A percentile compares a stretch with the other conserved stretches of the same genome.
Evolutionary conservation across 129 eudicot species (phyloP).

Genomic region (Apium graveolens): DNA sequence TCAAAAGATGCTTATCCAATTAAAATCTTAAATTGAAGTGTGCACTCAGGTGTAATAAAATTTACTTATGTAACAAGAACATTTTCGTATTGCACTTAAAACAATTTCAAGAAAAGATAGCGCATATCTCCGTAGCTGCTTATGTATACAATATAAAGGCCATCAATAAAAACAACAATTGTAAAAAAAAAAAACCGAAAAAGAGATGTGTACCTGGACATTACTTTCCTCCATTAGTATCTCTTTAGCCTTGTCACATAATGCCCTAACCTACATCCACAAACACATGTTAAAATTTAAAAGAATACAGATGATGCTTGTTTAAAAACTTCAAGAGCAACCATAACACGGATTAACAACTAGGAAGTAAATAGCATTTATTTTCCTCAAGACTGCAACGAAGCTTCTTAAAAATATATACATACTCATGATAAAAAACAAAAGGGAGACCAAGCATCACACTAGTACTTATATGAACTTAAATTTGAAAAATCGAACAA

Average conservation of each 20-base stretch:
- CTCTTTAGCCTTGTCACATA: slow-evolving; percentile 92
- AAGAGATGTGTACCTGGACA: slow-evolving; percentile 56
- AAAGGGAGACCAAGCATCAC: background rate
- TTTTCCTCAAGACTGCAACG: background rate
- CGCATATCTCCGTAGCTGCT: background rate
- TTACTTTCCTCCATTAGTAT: slow-evolving; percentile 85
- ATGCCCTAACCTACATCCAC: slow-evolving; percentile 47
- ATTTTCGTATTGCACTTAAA: background rate
- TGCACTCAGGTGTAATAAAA: background rate
- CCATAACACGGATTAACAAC: background rate
- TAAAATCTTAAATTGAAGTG: background rate
- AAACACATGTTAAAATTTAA: background rate
- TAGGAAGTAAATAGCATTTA: background rate
- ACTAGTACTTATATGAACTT: background rate
- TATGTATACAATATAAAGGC: background rate
- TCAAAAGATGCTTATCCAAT: background rate
- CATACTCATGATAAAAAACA: background rate
- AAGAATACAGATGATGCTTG: background rate
- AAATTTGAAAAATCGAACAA: background rate
- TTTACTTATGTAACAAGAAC: background rate
- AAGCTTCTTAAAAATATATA: background rate
- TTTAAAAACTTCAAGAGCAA: background rate
- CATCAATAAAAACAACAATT: background rate
- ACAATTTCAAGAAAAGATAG: background rate
- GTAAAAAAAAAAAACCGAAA: background rate